These are phyloP conservation scores for Peronospora destructor DNA, from an alignment of 352 stramenopile genomes.

Conservation along the genomic window DNA sequence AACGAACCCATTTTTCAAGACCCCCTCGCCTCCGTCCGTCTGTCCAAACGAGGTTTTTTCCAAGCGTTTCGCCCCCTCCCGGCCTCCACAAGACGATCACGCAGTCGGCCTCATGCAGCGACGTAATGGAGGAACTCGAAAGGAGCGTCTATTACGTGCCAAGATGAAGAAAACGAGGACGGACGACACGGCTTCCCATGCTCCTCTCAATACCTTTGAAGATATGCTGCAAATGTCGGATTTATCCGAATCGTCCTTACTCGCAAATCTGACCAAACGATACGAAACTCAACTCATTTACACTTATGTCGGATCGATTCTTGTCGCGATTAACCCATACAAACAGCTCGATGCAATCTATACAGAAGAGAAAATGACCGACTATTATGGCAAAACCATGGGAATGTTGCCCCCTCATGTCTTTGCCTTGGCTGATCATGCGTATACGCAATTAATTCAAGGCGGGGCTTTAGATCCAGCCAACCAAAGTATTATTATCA, in stretches of 20 bases:
- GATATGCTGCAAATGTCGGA: constrained; percentile 88
- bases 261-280: constrained; percentile 82
- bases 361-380: constrained; percentile 73
- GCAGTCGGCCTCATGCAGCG: constrained; percentile 31
- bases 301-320: constrained; percentile 88
- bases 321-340: constrained; percentile 91
- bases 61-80: constrained; percentile 16
- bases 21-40: too few species aligned
- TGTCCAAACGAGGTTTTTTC: not conserved
- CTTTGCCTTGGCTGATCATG: constrained; percentile 86
- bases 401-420: constrained; percentile 81
- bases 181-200: constrained; percentile 47
- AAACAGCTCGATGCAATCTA: constrained; percentile 67
- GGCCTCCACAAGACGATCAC: constrained; percentile 9
- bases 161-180: constrained; percentile 85
- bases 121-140: constrained; percentile 51
- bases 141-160: constrained; percentile 78
- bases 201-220: constrained; percentile 54
- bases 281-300: constrained; percentile 92
- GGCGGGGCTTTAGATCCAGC: constrained; percentile 68
- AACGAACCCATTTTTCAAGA: too few species aligned
- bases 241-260: constrained; percentile 84
- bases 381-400: constrained; percentile 85
- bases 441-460: constrained; percentile 85
- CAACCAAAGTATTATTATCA: constrained; percentile 91